A percentile compares a stretch with the other conserved stretches of the same genome.
Conservation (phyloP, 306 rosid genomes). For the Castanopsis chinensis region DNA sequence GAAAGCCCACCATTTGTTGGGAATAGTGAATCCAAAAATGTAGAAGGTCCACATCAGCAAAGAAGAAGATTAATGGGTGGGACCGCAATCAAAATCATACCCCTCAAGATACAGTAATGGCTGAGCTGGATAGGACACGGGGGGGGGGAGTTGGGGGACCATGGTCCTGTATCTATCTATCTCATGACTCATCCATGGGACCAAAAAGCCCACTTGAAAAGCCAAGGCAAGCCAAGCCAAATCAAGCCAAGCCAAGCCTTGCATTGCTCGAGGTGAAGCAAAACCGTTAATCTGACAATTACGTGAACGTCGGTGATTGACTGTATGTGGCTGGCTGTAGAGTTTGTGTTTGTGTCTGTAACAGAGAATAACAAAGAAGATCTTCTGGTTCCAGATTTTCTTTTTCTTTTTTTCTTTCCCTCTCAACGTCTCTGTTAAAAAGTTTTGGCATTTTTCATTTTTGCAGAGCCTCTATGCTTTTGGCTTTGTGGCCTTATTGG, state of each 20-base stretch:
- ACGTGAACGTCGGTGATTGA: conserved; percentile 44
- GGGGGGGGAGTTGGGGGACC: conserved; percentile 29
- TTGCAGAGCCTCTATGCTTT: not conserved
- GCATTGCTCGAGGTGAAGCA: conserved; percentile 23
- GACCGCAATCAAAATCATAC: conserved; percentile 35
- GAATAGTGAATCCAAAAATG: not conserved
- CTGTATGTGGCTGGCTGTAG: not conserved
- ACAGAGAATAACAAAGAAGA: conserved; percentile 32
- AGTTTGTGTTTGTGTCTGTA: no score
- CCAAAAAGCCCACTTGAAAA: conserved; percentile 30
- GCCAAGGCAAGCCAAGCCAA: not conserved
- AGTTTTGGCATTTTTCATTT: conserved; percentile 31
- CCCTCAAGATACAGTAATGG: conserved; percentile 23
- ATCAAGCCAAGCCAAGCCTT: not conserved
- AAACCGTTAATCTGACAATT: conserved; percentile 33
- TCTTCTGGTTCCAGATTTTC: conserved; percentile 20
- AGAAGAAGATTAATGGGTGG: conserved; percentile 6
- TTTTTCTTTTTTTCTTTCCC: no score
- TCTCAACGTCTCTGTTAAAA: conserved; percentile 23
- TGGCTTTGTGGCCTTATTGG: not conserved
- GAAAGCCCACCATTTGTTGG: conserved; percentile 1
- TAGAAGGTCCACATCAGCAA: not conserved
- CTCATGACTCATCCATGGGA: conserved; percentile 10
- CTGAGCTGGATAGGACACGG: conserved; percentile 38
- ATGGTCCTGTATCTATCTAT: no score